phyloP scores from a whole-genome alignment of 2,329 filamentous ascomycete genomes.

The Diaporthe longicolla region DNA sequence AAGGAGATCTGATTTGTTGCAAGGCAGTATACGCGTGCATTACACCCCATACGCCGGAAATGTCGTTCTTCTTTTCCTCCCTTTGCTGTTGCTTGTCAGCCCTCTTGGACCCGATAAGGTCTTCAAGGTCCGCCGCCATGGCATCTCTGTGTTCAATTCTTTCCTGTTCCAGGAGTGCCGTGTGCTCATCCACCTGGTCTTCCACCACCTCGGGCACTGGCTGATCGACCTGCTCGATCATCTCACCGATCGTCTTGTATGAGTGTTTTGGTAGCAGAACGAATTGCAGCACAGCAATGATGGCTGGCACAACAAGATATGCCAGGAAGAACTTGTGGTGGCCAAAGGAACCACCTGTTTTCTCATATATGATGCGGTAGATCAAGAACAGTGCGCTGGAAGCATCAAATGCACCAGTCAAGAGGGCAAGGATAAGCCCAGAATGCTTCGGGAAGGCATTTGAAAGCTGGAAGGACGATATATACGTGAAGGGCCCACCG shows the following conservation, averaged over 20 bases:
- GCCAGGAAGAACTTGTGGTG: conserved; percentile 78
- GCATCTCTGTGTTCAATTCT: conserved; percentile 72
- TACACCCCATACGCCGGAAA: conserved; percentile 87
- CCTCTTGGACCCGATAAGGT: conserved; percentile 75
- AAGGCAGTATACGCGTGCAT: conserved; percentile 80
- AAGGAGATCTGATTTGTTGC: conserved; percentile 82
- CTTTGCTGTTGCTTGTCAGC: conserved; percentile 74
- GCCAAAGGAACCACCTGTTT: conserved; percentile 64
- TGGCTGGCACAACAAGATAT: conserved; percentile 79
- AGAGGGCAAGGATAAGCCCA: conserved; percentile 82
- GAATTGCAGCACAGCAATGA: conserved; percentile 77
- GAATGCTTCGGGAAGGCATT: conserved; percentile 85
- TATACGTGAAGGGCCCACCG: conserved; percentile 86
- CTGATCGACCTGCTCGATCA: conserved; percentile 80
- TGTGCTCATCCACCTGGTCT: conserved; percentile 72
- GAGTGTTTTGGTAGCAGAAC: conserved; percentile 80
- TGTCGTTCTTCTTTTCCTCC: conserved; percentile 78
- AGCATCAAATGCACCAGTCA: conserved; percentile 88
- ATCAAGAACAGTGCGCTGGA: conserved; percentile 84
- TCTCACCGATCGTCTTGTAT: conserved; percentile 88
- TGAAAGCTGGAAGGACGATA: conserved; percentile 86
- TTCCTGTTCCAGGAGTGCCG: conserved; percentile 67
- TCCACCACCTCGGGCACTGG: conserved; percentile 51
- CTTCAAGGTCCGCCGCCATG: conserved; percentile 79
- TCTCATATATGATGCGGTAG: conserved; percentile 79